Percentiles rank a stretch among this genome's conserved stretches.
phyloP scores from a whole-genome alignment of 108 stramenopile species.

The Bacterosira constricta region DNA sequence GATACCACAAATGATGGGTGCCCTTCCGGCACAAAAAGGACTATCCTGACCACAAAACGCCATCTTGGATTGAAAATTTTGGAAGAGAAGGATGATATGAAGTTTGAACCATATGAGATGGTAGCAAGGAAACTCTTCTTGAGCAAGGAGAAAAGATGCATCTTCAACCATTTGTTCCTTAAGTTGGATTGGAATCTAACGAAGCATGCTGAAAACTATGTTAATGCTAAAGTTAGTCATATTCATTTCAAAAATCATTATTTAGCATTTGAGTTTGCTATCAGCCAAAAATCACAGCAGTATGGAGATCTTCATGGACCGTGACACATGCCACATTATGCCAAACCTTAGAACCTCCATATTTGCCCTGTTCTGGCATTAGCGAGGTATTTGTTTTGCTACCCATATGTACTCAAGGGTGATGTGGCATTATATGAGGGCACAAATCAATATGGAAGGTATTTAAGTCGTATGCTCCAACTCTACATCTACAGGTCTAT shows the following conservation, averaged over 20 bases:
- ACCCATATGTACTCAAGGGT: not conserved
- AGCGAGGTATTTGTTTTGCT: slow-evolving; percentile 11
- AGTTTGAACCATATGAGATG: slow-evolving; percentile 1
- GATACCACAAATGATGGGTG: too few species aligned
- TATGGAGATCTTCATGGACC: not conserved
- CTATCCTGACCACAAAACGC: not conserved
- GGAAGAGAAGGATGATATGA: slow-evolving; percentile 10
- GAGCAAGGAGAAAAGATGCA: not conserved
- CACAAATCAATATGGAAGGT: slow-evolving; percentile 3
- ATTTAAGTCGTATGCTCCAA: slow-evolving; percentile 13
- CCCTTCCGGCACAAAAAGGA: not conserved
- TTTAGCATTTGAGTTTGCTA: slow-evolving; percentile 20
- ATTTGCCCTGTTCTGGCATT: slow-evolving; percentile 25
- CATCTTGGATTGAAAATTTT: not conserved
- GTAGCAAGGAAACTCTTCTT: not conserved
- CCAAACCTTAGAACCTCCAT: slow-evolving; percentile 9
- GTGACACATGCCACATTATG: slow-evolving; percentile 36
- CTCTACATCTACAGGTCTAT: slow-evolving; percentile 3
- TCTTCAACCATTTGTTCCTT: slow-evolving; percentile 20
- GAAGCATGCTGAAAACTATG: slow-evolving; percentile 16
- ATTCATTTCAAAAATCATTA: slow-evolving; percentile 10
- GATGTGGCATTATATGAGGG: slow-evolving; percentile 9
- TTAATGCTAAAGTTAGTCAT: slow-evolving; percentile 6
- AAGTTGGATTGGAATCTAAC: slow-evolving; percentile 26
- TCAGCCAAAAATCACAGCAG: slow-evolving; percentile 18